Base-by-base conservation (phyloP, 257 asterid genomes). In the Jasminum sambac region DNA sequence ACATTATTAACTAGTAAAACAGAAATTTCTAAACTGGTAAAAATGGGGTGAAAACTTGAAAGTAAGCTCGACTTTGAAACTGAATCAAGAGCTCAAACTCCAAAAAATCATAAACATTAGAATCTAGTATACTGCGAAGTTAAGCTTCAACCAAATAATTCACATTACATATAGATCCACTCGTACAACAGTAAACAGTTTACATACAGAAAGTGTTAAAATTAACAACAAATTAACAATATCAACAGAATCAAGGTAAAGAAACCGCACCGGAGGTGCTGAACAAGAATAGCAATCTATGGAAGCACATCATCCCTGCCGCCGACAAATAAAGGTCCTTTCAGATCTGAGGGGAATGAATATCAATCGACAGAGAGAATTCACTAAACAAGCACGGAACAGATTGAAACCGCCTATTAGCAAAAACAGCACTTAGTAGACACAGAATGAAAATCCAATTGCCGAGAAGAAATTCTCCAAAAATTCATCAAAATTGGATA, bases 271-370 rank as follows among this genome's bases (percentile, higher is more conserved):
- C 85, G 60, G 75, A 23, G 74, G 67, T 61, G 68, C 59, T 65
- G 64, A 50, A 36, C 66, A 74, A 60, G 83, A 75, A 11, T 40
- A 72, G 67, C 77, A 71, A 70, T 65, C 67, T 65, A 41, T 72
- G 64, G 24, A 77, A 59, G 68, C 44, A 72, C 81, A 75, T 63
- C 89, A 89, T 83, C 84, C 71, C 66, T 60, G 71, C 41, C 68
- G 68, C 86, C 85, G 86, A 82, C 83, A 68, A 64, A 62, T 37
- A 69, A 48, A 21, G 60, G 70, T 67, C 76, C 65, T 46, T 73
- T 79, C 76, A 76, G 90, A 89, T 87, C 95, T 84, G 70, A 44
- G 66, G 66, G 60, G 57, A 73, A 73, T 55, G 34, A 58, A 61
- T 72, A 67, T 57, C 43, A 41, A 71, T 68, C 68, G 65, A 74